These are phyloP conservation scores for Lactarius deliciosus DNA, from an alignment of 768 basidiomycete genomes.

Conservation along the genomic window DNA sequence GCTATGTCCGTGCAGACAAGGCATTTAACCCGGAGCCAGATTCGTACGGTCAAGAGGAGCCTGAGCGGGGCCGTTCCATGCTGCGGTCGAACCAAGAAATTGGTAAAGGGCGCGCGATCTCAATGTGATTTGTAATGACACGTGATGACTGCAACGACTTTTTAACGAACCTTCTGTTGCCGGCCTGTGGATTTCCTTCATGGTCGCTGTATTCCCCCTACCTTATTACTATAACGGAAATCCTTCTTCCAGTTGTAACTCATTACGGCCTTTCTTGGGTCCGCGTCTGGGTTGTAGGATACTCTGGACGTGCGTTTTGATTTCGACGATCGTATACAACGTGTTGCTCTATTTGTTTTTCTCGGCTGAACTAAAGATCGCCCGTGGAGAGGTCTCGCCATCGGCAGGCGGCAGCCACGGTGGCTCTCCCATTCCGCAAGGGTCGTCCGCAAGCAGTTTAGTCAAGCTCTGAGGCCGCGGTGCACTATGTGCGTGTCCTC, in stretches of 20 bases:
- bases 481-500: neutral
- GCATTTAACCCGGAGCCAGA: constrained; percentile 62
- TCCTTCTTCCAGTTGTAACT: neutral
- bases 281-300: constrained; percentile 16
- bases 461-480: constrained; percentile 5
- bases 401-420: constrained; percentile 22
- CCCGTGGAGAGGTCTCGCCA: constrained; percentile 3
- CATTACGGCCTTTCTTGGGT: constrained; percentile 10
- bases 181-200: constrained; percentile 20
- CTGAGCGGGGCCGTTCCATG: constrained; percentile 62
- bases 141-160: constrained; percentile 22
- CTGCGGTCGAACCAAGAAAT: constrained; percentile 60
- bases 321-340: constrained; percentile 16
- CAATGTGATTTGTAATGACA: constrained; percentile 52
- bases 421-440: constrained; percentile 4
- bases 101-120: constrained; percentile 79
- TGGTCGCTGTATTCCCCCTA: constrained; percentile 18
- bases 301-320: constrained; percentile 13
- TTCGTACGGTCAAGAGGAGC: constrained; percentile 45
- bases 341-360: constrained; percentile 22
- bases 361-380: constrained; percentile 22
- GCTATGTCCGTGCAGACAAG: constrained; percentile 71
- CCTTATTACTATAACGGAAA: constrained; percentile 23
- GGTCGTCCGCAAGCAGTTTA: constrained; percentile 12
- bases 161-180: constrained; percentile 9